Percentiles rank a stretch among this genome's conserved stretches.
phyloP scores from a whole-genome alignment of 2,329 filamentous ascomycete species.

The Furcasterigmium furcatum region DNA sequence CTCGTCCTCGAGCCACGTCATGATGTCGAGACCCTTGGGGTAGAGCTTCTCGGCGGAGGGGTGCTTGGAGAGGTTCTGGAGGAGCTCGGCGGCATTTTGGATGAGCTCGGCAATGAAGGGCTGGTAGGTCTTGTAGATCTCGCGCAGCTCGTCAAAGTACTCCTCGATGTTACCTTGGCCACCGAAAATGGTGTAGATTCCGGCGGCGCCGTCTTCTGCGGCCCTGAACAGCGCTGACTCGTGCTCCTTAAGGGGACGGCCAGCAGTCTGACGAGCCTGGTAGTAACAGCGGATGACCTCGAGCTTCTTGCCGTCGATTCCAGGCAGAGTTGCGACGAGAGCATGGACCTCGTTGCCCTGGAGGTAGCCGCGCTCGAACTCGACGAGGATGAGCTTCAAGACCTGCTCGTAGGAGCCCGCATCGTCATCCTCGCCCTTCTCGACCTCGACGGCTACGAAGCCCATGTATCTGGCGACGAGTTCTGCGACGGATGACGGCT shows the following conservation, averaged over 20 bases:
- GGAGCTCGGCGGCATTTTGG: slow-evolving; percentile 73
- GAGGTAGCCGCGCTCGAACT: slow-evolving; percentile 95
- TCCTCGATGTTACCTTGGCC: slow-evolving; percentile 99
- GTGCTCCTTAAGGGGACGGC: slow-evolving; percentile 84
- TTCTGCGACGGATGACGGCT: slow-evolving; percentile 93
- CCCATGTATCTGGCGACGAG: slow-evolving; percentile 92
- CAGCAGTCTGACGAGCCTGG: slow-evolving; percentile 77
- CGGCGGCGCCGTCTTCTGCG: slow-evolving; percentile 77
- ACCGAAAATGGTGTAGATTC: slow-evolving; percentile 91
- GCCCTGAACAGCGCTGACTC: slow-evolving; percentile 91
- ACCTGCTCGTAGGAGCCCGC: slow-evolving; percentile 91
- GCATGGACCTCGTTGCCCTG: slow-evolving; percentile 96
- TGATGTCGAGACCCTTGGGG: slow-evolving; percentile 91
- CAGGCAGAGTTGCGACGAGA: slow-evolving; percentile 77
- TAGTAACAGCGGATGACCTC: slow-evolving; percentile 90
- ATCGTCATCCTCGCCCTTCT: slow-evolving; percentile 86
- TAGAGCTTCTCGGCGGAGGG: slow-evolving; percentile 92
- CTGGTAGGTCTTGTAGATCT: slow-evolving; percentile 87
- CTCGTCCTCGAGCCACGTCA: slow-evolving; percentile 86
- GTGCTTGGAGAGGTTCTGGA: slow-evolving; percentile 82
- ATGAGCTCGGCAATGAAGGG: slow-evolving; percentile 88
- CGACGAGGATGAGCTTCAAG: slow-evolving; percentile 85
- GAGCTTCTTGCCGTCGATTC: slow-evolving; percentile 90
- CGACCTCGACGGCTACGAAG: slow-evolving; percentile 83
- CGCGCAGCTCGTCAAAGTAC: slow-evolving; percentile 95